Conservation (phyloP, 257 asterid genomes). For the Nyctanthes arbortristis region DNA sequence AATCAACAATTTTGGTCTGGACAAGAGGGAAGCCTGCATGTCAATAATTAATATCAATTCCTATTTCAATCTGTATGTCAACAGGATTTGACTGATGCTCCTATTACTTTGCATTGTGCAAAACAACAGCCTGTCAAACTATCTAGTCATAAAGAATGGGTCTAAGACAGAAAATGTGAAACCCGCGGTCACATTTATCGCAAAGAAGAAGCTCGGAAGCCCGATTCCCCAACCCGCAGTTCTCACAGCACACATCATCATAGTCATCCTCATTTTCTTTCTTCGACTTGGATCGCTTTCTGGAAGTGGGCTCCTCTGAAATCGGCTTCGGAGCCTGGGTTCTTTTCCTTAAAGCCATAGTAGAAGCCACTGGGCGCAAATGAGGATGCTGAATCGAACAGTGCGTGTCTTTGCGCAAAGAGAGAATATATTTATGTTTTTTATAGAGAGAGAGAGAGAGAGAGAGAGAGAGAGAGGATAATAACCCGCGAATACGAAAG, state of each 20-base stretch:
- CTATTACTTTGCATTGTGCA: neutral
- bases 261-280: slow-evolving; percentile 34
- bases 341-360: slow-evolving; percentile 43
- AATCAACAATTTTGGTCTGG: slow-evolving; percentile 84
- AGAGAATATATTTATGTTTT: slow-evolving; percentile 15
- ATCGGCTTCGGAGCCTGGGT: slow-evolving; percentile 64
- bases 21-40: slow-evolving; percentile 68
- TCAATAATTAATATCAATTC: neutral
- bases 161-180: slow-evolving; percentile 71
- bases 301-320: slow-evolving; percentile 19
- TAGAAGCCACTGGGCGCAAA: slow-evolving; percentile 27
- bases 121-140: neutral
- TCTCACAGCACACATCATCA: slow-evolving; percentile 53
- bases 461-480: slow-evolving; percentile 13
- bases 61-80: neutral
- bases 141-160: slow-evolving; percentile 29
- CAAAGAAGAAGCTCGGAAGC: slow-evolving; percentile 75
- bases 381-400: slow-evolving; percentile 3
- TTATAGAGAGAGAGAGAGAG: neutral
- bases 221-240: slow-evolving; percentile 73
- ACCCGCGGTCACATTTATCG: slow-evolving; percentile 79
- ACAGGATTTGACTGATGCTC: neutral
- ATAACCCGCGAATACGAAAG: slow-evolving; percentile 28
- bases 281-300: slow-evolving; percentile 31
- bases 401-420: slow-evolving; percentile 9